phyloP scores from a whole-genome alignment of 208 protist genomes.

The Wallacemonas sp. region DNA sequence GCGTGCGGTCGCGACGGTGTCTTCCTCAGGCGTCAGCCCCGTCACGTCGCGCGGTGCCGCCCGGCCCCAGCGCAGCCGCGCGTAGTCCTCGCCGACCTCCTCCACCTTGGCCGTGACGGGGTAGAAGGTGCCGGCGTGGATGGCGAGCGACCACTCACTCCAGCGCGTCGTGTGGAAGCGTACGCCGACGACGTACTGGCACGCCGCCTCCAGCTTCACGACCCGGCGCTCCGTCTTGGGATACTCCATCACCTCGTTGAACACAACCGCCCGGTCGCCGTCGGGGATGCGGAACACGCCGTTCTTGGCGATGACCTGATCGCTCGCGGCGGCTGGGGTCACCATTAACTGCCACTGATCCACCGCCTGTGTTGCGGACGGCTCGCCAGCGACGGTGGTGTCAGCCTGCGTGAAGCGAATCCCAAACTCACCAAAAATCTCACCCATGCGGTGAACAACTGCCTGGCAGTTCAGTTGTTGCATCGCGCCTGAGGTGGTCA shows the following conservation, averaged over 20 bases:
- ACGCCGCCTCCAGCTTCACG: constrained; percentile 74
- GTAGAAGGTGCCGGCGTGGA: constrained; percentile 56
- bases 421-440: constrained; percentile 89
- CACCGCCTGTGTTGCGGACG: constrained; percentile 23
- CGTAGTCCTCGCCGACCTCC: constrained; percentile 86
- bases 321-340: constrained; percentile 13
- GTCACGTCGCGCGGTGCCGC: constrained; percentile 31
- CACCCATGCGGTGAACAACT: constrained; percentile 80
- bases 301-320: constrained; percentile 19
- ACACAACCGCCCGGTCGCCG: constrained; percentile 21
- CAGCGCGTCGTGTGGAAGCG: constrained; percentile 60
- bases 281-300: constrained; percentile 8
- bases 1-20: constrained; percentile 39
- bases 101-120: constrained; percentile 52
- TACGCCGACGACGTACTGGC: constrained; percentile 57
- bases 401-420: constrained; percentile 30
- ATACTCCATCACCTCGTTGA: constrained; percentile 52
- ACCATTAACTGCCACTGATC: constrained; percentile 72
- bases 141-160: constrained; percentile 68
- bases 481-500: not conserved
- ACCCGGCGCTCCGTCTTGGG: constrained; percentile 55
- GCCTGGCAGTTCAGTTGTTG: constrained; percentile 73
- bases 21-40: constrained; percentile 44
- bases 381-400: constrained; percentile 10
- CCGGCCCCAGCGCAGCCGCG: constrained; percentile 80